A percentile compares a stretch with the other conserved stretches of the same genome.
Evolutionary conservation across 2,329 filamentous ascomycete species (phyloP).

Genomic region (Arthrinium phaeospermum): DNA sequence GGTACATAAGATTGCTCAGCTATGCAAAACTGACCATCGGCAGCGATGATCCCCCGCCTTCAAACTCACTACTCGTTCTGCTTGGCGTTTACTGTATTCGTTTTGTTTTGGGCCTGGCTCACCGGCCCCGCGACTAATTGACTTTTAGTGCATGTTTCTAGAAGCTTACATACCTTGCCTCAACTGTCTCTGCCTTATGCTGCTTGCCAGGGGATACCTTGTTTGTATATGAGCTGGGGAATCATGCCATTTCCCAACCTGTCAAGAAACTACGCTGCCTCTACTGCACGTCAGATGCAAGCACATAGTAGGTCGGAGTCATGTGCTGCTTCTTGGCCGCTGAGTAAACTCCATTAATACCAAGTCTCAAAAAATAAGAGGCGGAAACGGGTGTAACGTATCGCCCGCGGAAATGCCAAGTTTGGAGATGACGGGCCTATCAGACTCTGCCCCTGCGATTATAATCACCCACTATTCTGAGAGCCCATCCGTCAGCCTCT

Average conservation of each 20-base stretch:
- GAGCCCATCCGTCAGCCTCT: neutral
- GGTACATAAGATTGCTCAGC: neutral
- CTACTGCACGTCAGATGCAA: neutral
- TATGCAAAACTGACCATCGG: neutral
- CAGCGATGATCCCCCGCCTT: constrained; percentile 5
- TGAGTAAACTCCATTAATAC: neutral
- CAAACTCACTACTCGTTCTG: neutral
- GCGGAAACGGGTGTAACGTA: neutral
- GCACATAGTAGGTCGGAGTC: neutral
- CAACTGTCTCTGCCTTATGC: neutral
- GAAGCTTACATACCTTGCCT: neutral
- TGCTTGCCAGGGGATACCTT: too few relatives aligned
- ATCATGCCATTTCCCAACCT: neutral
- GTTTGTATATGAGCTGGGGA: neutral
- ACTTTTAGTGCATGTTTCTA: neutral
- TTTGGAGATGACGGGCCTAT: neutral
- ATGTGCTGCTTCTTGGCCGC: neutral
- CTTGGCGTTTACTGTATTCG: neutral
- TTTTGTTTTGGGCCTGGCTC: neutral
- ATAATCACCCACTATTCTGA: neutral
- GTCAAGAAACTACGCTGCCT: neutral
- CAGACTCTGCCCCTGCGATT: neutral
- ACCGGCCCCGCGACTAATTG: neutral
- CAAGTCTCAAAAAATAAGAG: too few relatives aligned
- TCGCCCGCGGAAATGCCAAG: neutral